Conservation (phyloP, 805 yeast genomes). For the Metschnikowia bowlesiae region DNA sequence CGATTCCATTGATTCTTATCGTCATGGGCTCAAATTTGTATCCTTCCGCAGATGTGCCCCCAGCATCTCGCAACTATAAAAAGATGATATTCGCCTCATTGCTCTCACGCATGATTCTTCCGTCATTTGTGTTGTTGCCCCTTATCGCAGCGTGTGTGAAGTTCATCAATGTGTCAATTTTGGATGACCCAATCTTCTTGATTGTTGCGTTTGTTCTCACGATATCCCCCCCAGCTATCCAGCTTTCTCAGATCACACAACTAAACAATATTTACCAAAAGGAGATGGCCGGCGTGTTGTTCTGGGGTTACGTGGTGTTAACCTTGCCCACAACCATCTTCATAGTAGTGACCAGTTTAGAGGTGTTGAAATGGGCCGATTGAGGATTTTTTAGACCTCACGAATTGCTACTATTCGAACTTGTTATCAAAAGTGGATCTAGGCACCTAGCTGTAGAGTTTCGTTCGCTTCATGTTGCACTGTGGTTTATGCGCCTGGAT, state of each 20-base stretch:
- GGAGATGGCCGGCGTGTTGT: slow-evolving; percentile 78
- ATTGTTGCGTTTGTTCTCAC: slow-evolving; percentile 73
- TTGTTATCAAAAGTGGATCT: not conserved
- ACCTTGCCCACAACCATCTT: slow-evolving; percentile 73
- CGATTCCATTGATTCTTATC: slow-evolving; percentile 71
- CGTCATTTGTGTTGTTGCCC: slow-evolving; percentile 65
- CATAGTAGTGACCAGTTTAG: slow-evolving; percentile 64
- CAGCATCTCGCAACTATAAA: slow-evolving; percentile 57
- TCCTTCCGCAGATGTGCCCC: slow-evolving; percentile 65
- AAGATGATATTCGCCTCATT: slow-evolving; percentile 65
- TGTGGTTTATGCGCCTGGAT: not conserved
- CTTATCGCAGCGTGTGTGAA: slow-evolving; percentile 61
- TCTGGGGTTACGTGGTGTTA: slow-evolving; percentile 76
- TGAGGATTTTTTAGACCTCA: not conserved
- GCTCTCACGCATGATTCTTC: slow-evolving; percentile 72
- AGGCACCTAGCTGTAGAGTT: not conserved
- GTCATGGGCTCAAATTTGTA: slow-evolving; percentile 76
- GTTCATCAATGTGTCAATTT: slow-evolving; percentile 58
- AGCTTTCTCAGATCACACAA: slow-evolving; percentile 75
- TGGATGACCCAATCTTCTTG: slow-evolving; percentile 78
- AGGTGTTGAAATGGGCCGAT: slow-evolving; percentile 51
- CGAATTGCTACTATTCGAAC: not conserved
- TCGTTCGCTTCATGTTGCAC: not conserved
- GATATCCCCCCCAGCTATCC: slow-evolving; percentile 80
- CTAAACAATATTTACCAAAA: slow-evolving; percentile 69